A percentile compares a stretch with the other conserved stretches of the same genome.
Evolutionary conservation across 495 filamentous ascomycete species (phyloP).

Genomic region (Penicillium macrosclerotiorum): DNA sequence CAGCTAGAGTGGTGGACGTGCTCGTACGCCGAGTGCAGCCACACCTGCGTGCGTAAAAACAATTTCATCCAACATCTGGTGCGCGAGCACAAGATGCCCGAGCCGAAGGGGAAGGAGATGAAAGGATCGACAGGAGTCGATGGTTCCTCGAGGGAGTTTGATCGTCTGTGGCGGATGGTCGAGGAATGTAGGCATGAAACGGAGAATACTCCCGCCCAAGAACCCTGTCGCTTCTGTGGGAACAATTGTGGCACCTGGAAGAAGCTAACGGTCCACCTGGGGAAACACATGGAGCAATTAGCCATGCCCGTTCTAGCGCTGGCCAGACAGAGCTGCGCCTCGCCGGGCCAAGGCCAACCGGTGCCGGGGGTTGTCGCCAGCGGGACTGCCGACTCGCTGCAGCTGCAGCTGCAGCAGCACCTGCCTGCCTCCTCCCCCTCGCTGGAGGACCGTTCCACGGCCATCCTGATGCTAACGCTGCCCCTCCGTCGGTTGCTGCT

Average conservation of each 20-base stretch:
- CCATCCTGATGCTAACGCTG: not conserved
- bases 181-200: slow-evolving; percentile 78
- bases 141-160: slow-evolving; percentile 47
- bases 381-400: slow-evolving; percentile 9
- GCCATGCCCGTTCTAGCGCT: slow-evolving; percentile 81
- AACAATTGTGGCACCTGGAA: slow-evolving; percentile 84
- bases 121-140: slow-evolving; percentile 26
- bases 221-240: slow-evolving; percentile 89
- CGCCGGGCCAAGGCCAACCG: slow-evolving; percentile 9
- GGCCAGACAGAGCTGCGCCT: slow-evolving; percentile 44
- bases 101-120: slow-evolving; percentile 59
- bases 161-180: slow-evolving; percentile 70
- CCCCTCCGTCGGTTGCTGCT: no score
- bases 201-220: slow-evolving; percentile 61
- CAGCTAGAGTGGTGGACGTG: slow-evolving; percentile 94
- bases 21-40: slow-evolving; percentile 73
- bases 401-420: not conserved
- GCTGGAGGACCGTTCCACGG: slow-evolving; percentile 8
- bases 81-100: slow-evolving; percentile 85
- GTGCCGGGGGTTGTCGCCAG: not conserved
- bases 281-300: slow-evolving; percentile 96
- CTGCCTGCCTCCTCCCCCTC: slow-evolving; percentile 6
- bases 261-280: slow-evolving; percentile 89
- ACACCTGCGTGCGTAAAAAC: slow-evolving; percentile 86
- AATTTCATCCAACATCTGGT: slow-evolving; percentile 96